These are phyloP conservation scores for Sindora glabra DNA, from an alignment of 306 rosid genomes.

Conservation along the genomic window DNA sequence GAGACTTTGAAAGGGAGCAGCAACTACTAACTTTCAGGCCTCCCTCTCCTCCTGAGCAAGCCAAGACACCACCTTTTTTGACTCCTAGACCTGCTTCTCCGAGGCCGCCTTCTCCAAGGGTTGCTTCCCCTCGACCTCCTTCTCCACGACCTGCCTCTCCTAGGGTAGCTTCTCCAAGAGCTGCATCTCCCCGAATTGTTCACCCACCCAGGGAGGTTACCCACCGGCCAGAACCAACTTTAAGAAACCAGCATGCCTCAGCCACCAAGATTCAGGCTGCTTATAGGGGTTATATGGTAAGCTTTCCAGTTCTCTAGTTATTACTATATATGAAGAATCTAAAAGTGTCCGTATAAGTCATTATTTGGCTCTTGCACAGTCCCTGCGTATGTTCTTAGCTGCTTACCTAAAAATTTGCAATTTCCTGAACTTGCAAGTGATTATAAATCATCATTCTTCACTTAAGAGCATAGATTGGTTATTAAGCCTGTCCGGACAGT, in stretches of 20 bases:
- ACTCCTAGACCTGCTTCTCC: constrained; percentile 54
- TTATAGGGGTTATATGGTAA: constrained; percentile 83
- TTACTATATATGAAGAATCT: neutral
- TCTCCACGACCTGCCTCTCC: constrained; percentile 46
- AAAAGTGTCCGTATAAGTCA: neutral
- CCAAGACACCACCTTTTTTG: constrained; percentile 53
- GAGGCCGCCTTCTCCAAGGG: constrained; percentile 24
- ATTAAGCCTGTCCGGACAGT: neutral
- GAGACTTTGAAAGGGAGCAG: constrained; percentile 93
- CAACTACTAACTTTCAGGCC: constrained; percentile 51
- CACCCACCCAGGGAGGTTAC: constrained; percentile 47
- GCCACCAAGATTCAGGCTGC: constrained; percentile 87
- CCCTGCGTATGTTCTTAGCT: neutral
- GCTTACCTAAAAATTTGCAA: neutral
- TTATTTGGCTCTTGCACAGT: neutral
- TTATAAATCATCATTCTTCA: neutral
- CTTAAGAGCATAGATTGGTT: neutral
- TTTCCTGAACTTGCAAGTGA: neutral
- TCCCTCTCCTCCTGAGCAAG: constrained; percentile 58
- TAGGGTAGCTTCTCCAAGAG: constrained; percentile 43
- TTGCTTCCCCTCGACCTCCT: constrained; percentile 35
- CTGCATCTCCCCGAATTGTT: constrained; percentile 40
- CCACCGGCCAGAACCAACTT: constrained; percentile 73
- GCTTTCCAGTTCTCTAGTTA: constrained; percentile 15
- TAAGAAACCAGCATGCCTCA: constrained; percentile 67